phyloP scores from a whole-genome alignment of 768 basidiomycete species.

The Suillus clintonianus region DNA sequence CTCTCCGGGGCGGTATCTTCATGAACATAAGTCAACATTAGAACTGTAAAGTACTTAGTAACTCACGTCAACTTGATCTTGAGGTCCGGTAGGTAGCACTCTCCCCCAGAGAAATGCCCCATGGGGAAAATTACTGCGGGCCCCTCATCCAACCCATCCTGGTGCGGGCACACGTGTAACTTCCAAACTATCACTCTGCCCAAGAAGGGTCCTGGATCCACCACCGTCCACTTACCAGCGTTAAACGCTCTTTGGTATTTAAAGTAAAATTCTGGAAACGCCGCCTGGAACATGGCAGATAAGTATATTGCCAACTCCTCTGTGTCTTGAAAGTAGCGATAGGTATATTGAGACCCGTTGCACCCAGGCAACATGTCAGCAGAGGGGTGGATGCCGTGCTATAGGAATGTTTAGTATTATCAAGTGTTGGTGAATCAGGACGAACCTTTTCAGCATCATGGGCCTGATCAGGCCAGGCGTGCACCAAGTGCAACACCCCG shows the following conservation, averaged over 20 bases:
- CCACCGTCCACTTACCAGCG: not conserved
- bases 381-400: not conserved
- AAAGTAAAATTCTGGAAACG: not conserved
- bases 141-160: not conserved
- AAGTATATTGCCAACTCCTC: not conserved
- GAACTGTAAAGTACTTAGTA: fast-evolving
- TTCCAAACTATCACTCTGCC: not conserved
- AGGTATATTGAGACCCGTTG: not conserved
- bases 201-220: not conserved
- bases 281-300: not conserved
- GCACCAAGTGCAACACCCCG: not conserved
- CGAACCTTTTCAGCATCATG: not conserved
- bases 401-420: too few species aligned
- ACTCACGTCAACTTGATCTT: not conserved
- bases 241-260: not conserved
- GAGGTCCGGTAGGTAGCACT: not conserved
- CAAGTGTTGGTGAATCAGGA: too few species aligned
- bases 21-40: not conserved
- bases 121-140: not conserved
- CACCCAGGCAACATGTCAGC: not conserved
- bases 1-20: not conserved
- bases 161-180: not conserved
- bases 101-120: not conserved
- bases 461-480: not conserved
- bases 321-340: not conserved